A percentile compares a stretch with the other conserved stretches of the same genome.
Evolutionary conservation across 2,329 filamentous ascomycete genomes (phyloP).

Genomic region (Fonsecaea pugnacius): DNA sequence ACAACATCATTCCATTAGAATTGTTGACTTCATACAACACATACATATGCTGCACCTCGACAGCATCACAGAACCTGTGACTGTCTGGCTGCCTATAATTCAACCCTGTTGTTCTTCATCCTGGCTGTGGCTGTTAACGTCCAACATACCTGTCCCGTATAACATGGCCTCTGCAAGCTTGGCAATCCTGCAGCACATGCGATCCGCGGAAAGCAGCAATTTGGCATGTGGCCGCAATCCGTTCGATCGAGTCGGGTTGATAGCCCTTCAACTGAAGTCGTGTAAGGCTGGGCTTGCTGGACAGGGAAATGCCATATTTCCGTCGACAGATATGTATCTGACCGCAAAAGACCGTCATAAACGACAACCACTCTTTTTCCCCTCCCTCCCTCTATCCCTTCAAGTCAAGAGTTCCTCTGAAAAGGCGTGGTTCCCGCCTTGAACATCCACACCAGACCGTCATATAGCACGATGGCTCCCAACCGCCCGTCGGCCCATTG

Average conservation of each 20-base stretch:
- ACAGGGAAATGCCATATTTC: not conserved
- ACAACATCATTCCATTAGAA: not conserved
- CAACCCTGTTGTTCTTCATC: not conserved
- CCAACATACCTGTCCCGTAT: not conserved
- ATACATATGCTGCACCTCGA: not conserved
- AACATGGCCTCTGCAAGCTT: not conserved
- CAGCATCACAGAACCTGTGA: not conserved
- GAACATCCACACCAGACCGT: not conserved
- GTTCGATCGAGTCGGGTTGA: not conserved
- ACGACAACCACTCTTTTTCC: no score
- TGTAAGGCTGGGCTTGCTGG: not conserved
- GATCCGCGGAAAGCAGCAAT: not conserved
- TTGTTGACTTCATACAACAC: not conserved
- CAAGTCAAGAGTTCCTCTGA: not conserved
- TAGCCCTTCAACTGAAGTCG: not conserved
- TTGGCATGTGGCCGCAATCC: not conserved
- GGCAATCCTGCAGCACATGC: no score
- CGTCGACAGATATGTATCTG: not conserved
- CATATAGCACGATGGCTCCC: not conserved
- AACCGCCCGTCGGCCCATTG: not conserved
- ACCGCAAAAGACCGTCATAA: not conserved
- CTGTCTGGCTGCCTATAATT: not conserved
- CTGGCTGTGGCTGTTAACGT: not conserved
- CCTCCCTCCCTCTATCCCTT: not conserved
- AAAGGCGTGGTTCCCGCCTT: not conserved